phyloP scores from a whole-genome alignment of 139 green algal species.

The Chlorella sp. region DNA sequence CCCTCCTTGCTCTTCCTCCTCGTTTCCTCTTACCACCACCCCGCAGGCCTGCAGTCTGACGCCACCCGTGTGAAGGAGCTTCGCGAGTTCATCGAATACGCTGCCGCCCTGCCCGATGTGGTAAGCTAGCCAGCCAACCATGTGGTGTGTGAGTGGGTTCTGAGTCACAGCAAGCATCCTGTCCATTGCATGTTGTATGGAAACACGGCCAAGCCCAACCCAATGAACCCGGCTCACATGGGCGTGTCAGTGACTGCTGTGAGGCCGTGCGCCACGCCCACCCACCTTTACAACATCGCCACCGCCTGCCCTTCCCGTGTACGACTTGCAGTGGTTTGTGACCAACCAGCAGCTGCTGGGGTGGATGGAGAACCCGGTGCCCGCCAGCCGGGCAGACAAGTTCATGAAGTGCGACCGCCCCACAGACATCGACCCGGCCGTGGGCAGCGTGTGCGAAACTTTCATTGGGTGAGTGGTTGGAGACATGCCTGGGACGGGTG shows the following conservation, averaged over 20 bases:
- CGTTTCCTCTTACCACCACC: not conserved
- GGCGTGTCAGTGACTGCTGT: no score
- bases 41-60: slow-evolving; percentile 25
- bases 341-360: slow-evolving; percentile 28
- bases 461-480: not conserved
- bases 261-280: no score
- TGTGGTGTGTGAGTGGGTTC: no score
- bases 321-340: slow-evolving; percentile 5
- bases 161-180: no score
- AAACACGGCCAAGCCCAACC: no score
- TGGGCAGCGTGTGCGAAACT: not conserved
- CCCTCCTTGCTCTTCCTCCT: not conserved
- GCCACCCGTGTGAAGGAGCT: not conserved
- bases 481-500: not conserved
- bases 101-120: not conserved
- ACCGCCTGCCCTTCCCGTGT: no score
- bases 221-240: no score
- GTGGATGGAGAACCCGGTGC: slow-evolving; percentile 25
- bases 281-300: no score
- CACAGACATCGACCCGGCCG: not conserved
- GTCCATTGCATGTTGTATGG: no score
- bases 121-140: no score
- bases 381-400: not conserved
- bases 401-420: slow-evolving; percentile 8
- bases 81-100: slow-evolving; percentile 25